Evolutionary conservation across 176 grass and related monocot species (phyloP).

Genomic region (Lolium multiflorum): DNA sequence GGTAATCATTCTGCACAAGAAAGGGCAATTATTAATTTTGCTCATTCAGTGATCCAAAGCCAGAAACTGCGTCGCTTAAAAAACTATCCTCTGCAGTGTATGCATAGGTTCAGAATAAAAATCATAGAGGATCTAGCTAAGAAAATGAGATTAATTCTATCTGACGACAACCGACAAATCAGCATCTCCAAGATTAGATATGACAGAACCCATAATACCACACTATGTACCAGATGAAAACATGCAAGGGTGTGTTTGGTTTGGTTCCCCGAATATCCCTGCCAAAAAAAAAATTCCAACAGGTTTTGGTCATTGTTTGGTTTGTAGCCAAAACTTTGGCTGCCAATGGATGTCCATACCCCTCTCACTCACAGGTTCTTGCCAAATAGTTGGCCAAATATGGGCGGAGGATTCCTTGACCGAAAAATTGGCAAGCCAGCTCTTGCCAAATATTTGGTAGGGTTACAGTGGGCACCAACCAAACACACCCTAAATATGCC

Average conservation of each 20-base stretch:
- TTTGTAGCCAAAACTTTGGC: too few relatives aligned
- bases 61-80: not conserved
- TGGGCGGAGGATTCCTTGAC: too few relatives aligned
- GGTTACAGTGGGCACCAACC: too few relatives aligned
- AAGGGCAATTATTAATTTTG: conserved; percentile 4
- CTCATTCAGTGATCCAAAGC: conserved; percentile 1
- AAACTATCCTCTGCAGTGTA: not conserved
- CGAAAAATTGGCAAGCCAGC: too few relatives aligned
- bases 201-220: not conserved
- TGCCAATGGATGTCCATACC: too few relatives aligned
- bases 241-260: not conserved
- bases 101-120: not conserved
- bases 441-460: too few relatives aligned
- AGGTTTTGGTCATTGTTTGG: too few relatives aligned
- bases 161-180: not conserved
- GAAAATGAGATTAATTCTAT: conserved; percentile 2
- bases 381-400: too few relatives aligned
- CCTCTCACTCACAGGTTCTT: too few relatives aligned
- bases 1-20: conserved; percentile 74
- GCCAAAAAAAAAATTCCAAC: too few relatives aligned
- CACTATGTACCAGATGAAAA: conserved; percentile 5
- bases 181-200: conserved; percentile 6
- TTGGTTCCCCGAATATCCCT: too few relatives aligned
- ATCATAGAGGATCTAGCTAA: not conserved
- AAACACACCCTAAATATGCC: conserved; percentile 1